Conservation (phyloP, 2,329 filamentous ascomycete genomes). For the Akanthomyces uredinophilus region DNA sequence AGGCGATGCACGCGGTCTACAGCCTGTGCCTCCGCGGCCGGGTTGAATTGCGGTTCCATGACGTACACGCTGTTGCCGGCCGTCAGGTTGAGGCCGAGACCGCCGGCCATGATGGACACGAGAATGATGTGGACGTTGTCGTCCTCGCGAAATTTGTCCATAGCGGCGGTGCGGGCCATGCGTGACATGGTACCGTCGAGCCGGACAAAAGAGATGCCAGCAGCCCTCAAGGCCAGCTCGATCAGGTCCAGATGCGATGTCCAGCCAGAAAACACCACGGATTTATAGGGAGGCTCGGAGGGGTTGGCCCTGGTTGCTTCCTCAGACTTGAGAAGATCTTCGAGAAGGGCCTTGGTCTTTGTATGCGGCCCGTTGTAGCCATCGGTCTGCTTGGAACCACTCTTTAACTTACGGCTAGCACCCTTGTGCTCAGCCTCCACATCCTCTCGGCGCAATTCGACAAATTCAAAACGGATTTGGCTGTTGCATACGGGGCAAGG, state of each 20-base stretch:
- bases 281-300: constrained; percentile 74
- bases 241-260: constrained; percentile 92
- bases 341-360: constrained; percentile 78
- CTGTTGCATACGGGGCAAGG: constrained; percentile 65
- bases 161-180: constrained; percentile 64
- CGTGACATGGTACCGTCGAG: constrained; percentile 88
- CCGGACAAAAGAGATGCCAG: constrained; percentile 66
- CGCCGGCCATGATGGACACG: constrained; percentile 87
- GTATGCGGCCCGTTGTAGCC: constrained; percentile 83
- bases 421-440: constrained; percentile 53
- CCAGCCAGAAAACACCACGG: constrained; percentile 95
- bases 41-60: constrained; percentile 98
- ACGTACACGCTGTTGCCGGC: constrained; percentile 83
- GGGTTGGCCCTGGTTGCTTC: constrained; percentile 56
- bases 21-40: constrained; percentile 88
- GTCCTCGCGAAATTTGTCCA: constrained; percentile 74
- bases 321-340: constrained; percentile 64
- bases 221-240: constrained; percentile 67
- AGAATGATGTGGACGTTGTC: constrained; percentile 70
- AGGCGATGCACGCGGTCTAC: constrained; percentile 88
- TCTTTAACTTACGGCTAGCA: constrained; percentile 29
- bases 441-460: constrained; percentile 61
- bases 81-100: constrained; percentile 86
- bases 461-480: constrained; percentile 58
- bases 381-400: constrained; percentile 51